Evolutionary conservation across 805 yeast genomes (phyloP).

Genomic region (Candida ipomoeae): DNA sequence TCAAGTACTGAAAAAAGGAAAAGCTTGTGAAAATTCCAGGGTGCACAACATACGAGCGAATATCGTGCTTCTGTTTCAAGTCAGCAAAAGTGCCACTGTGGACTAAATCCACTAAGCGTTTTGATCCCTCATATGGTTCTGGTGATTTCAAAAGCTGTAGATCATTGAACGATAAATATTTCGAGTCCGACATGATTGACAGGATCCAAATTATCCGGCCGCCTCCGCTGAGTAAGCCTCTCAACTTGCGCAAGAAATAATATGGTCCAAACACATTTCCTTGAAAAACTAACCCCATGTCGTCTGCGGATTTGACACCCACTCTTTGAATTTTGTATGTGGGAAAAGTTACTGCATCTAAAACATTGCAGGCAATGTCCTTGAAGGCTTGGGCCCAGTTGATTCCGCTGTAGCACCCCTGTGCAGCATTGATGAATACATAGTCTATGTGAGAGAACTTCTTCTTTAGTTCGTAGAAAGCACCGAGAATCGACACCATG

Average conservation of each 20-base stretch:
- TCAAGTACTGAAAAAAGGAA: slow-evolving; percentile 72
- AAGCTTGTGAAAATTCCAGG: slow-evolving; percentile 92
- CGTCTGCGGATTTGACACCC: slow-evolving; percentile 75
- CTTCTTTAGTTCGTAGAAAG: slow-evolving; percentile 63
- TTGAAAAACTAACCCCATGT: slow-evolving; percentile 83
- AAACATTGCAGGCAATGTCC: slow-evolving; percentile 62
- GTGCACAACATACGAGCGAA: slow-evolving; percentile 75
- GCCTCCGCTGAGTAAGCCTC: slow-evolving; percentile 51
- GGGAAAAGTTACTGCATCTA: slow-evolving; percentile 84
- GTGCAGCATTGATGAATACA: slow-evolving; percentile 84
- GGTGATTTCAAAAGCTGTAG: slow-evolving; percentile 61
- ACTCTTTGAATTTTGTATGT: slow-evolving; percentile 76
- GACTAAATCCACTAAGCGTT: slow-evolving; percentile 76
- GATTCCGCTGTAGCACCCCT: slow-evolving; percentile 80
- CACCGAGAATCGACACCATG: slow-evolving; percentile 79
- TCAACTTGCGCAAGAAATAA: slow-evolving; percentile 67
- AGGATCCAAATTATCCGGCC: slow-evolving; percentile 83
- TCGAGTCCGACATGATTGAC: slow-evolving; percentile 75
- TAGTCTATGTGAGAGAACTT: slow-evolving; percentile 69
- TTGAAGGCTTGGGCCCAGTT: slow-evolving; percentile 77
- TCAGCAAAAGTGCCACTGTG: slow-evolving; percentile 66
- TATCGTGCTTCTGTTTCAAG: slow-evolving; percentile 45
- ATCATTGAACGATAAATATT: slow-evolving; percentile 69
- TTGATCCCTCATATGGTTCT: slow-evolving; percentile 87
- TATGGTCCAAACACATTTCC: slow-evolving; percentile 97